Evolutionary conservation across 2,329 filamentous ascomycete species (phyloP).

Genomic region (Fusarium abutilonis): DNA sequence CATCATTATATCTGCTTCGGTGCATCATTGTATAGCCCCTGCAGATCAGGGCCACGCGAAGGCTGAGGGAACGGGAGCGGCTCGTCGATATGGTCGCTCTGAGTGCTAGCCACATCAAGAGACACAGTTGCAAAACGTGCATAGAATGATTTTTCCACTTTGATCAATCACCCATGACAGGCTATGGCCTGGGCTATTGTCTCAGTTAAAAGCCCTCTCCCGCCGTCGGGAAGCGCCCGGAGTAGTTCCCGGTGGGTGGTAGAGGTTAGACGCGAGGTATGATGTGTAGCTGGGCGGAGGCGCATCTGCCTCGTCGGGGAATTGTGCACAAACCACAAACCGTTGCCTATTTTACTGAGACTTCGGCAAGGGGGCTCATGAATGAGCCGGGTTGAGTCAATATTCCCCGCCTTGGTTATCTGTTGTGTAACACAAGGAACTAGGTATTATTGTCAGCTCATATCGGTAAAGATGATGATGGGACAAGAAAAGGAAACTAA

Average conservation of each 20-base stretch:
- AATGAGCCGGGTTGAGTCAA: background rate
- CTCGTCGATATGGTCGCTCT: background rate
- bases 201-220: constrained; percentile 21
- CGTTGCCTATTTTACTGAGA: constrained; percentile 9
- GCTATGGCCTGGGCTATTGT: constrained; percentile 23
- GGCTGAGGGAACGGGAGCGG: background rate
- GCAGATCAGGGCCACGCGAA: constrained; percentile 9
- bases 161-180: background rate
- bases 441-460: background rate
- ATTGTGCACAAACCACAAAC: no score
- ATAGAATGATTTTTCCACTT: constrained; percentile 15
- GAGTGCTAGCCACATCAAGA: background rate
- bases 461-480: constrained; percentile 1
- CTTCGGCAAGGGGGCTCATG: background rate
- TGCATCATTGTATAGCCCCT: background rate
- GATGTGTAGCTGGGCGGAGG: background rate
- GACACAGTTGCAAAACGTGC: background rate
- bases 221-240: constrained; percentile 2
- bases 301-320: background rate
- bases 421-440: constrained; percentile 22
- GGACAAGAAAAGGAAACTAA: background rate
- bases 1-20: no score
- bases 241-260: constrained; percentile 5
- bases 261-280: background rate
- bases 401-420: background rate